Base-by-base conservation (phyloP, 2,329 filamentous ascomycete genomes). In the Aureobasidium subglaciale region DNA sequence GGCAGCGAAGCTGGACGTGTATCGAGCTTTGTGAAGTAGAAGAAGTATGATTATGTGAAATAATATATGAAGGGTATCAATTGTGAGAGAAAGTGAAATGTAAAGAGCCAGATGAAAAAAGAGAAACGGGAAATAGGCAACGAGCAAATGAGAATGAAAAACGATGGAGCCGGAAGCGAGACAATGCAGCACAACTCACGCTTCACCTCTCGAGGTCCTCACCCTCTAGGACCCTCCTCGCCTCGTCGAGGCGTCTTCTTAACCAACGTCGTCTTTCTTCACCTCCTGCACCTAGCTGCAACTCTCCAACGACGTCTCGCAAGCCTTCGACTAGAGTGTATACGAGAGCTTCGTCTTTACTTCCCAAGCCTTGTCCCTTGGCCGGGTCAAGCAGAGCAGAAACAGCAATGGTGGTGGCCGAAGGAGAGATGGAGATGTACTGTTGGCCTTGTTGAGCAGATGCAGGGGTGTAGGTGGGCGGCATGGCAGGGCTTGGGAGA, bases 211-310 rank as follows among this genome's bases (percentile, higher is more conserved):
- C 37, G 4, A 32, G 18, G 20, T 37, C 41, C n/a, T 38, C 52
- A 8, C 40, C 88, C 61, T 92, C 88, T 27, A 95, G 74, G 3
- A 88, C 79, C 52, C 81, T 78, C 58, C 84, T 82, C 5, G 90
- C 90, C 52, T 83, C 81, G 61, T 95, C 88, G 49, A 96, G 78
- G 61, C 87, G 78, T 60, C 86, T 76, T 58, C 89, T 77, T 68
- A 87, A 83, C 58, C 85, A 76, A 55, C 84, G 77, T 48, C 78
- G 79, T 62, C 88, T 81, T 59, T 81, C 71, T 34, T 68, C 64
- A 77, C 78, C 56, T 73, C 76, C 52, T 67, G 73, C 59, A 48
- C 66, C 70, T 59, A 66, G 67, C 63, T 81, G 79, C 58, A 83
- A 65, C 56, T 74, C 72, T 34, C 70, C 68, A 55, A 78, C 80